These are phyloP conservation scores for Microsporum canis DNA, from an alignment of 2,329 filamentous ascomycete species.

Conservation along the genomic window DNA sequence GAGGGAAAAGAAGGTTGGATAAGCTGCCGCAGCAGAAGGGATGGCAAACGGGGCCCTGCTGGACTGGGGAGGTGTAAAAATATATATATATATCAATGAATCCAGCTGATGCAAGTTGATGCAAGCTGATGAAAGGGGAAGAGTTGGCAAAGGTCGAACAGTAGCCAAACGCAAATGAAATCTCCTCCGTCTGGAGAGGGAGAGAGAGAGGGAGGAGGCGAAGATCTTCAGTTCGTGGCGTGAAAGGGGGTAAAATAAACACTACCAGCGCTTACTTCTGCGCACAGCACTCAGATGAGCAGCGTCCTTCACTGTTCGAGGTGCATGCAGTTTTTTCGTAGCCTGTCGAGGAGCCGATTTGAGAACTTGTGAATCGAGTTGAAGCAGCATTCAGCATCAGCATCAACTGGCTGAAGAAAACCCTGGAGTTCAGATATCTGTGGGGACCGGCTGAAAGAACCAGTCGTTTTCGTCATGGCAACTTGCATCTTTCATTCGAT, in stretches of 20 bases:
- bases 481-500: background rate
- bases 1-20: background rate
- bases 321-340: background rate
- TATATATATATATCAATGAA: background rate
- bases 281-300: background rate
- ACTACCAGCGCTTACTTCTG: background rate
- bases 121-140: background rate
- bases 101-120: background rate
- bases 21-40: background rate
- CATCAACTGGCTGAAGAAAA: background rate
- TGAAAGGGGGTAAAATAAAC: background rate
- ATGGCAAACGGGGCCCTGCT: background rate
- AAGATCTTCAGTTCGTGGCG: background rate
- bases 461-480: slow-evolving; percentile 2
- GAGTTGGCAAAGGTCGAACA: background rate
- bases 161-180: background rate
- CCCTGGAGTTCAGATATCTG: background rate
- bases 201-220: background rate
- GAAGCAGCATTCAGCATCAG: background rate
- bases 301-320: background rate
- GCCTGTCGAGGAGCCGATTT: background rate
- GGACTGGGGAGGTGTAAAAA: background rate
- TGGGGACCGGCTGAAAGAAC: background rate
- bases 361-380: background rate
- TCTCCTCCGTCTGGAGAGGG: background rate